These are phyloP conservation scores for Daldinia sp. DNA, from an alignment of 2,329 filamentous ascomycete species.

Conservation along the genomic window DNA sequence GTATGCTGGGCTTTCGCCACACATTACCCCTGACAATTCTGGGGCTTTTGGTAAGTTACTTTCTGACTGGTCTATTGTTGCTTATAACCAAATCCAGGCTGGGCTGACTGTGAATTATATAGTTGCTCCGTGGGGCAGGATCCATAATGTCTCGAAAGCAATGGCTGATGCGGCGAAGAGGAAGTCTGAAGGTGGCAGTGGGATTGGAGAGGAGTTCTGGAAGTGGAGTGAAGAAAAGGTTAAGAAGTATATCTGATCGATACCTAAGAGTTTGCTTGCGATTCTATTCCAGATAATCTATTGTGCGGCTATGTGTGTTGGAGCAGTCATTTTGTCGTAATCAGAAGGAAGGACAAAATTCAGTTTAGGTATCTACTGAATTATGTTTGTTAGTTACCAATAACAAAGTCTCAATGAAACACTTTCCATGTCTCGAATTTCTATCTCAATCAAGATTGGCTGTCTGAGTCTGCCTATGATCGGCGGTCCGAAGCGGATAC, in stretches of 20 bases:
- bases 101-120: constrained; percentile 5
- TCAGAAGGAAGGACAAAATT: no score
- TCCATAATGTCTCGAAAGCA: constrained; percentile 51
- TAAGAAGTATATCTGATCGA: constrained; percentile 43
- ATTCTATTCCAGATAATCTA: no score
- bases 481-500: neutral
- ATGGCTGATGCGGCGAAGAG: constrained; percentile 49
- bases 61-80: no score
- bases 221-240: constrained; percentile 58
- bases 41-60: constrained; percentile 49
- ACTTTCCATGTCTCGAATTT: neutral
- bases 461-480: neutral
- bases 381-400: neutral
- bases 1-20: constrained; percentile 59
- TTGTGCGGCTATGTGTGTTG: no score
- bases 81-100: neutral
- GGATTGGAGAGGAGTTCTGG: constrained; percentile 56
- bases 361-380: no score
- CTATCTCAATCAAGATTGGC: neutral
- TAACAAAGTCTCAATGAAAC: no score
- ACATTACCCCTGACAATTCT: constrained; percentile 56
- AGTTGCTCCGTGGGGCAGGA: constrained; percentile 57
- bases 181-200: constrained; percentile 55
- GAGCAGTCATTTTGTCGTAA: neutral
- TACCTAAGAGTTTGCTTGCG: neutral